Percentiles rank a stretch among this genome's conserved stretches.
Evolutionary conservation across 2,329 filamentous ascomycete genomes (phyloP).

Genomic region (Penicillium sp.): DNA sequence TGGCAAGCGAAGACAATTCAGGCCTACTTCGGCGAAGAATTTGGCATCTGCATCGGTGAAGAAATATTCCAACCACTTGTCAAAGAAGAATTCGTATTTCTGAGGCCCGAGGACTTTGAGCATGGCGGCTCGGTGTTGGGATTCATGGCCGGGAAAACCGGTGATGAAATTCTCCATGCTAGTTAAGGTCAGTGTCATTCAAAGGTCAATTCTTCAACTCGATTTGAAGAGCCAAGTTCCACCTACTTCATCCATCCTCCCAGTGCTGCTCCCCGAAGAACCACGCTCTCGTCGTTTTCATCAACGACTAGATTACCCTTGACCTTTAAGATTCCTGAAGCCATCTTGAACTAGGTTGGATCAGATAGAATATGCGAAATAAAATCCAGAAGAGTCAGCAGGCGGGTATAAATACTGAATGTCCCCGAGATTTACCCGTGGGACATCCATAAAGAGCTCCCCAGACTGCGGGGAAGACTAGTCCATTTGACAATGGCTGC

Average conservation of each 20-base stretch:
- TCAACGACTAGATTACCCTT: slow-evolving; percentile 49
- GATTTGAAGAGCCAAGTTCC: not conserved
- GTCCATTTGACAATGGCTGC: not conserved
- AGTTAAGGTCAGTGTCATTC: not conserved
- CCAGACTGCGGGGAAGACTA: not conserved
- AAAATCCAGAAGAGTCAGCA: not conserved
- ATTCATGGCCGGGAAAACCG: slow-evolving; percentile 61
- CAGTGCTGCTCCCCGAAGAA: slow-evolving; percentile 51
- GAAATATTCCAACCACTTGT: slow-evolving; percentile 58
- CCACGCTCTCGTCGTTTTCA: slow-evolving; percentile 44
- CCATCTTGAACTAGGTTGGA: slow-evolving; percentile 13
- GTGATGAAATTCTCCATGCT: slow-evolving; percentile 65
- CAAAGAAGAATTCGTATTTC: slow-evolving; percentile 62
- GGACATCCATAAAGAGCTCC: not conserved
- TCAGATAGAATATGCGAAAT: not conserved
- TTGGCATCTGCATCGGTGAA: slow-evolving; percentile 60
- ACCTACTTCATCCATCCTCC: slow-evolving; percentile 48
- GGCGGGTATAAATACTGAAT: not conserved
- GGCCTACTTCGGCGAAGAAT: slow-evolving; percentile 56
- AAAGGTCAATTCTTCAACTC: not conserved
- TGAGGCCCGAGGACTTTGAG: slow-evolving; percentile 55
- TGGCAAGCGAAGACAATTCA: slow-evolving; percentile 61
- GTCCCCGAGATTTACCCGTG: not conserved
- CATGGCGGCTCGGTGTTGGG: slow-evolving; percentile 56
- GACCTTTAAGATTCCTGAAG: slow-evolving; percentile 42